Evolutionary conservation across 768 basidiomycete genomes (phyloP).

Genomic region (Pisolithus tinctorius): DNA sequence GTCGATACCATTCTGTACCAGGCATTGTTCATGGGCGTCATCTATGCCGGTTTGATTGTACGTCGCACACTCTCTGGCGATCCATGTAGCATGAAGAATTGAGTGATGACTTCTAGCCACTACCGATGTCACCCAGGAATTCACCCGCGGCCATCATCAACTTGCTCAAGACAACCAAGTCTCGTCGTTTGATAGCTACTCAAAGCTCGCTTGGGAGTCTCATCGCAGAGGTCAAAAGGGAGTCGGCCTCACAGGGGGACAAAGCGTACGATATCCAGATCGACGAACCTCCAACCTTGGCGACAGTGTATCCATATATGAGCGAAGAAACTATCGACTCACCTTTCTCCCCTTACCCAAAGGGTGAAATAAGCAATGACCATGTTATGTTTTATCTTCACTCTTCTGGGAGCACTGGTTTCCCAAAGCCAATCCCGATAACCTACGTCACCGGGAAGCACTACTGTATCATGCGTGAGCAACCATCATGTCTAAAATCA

Average conservation of each 20-base stretch:
- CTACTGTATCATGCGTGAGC: conserved; percentile 31
- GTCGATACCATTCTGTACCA: conserved; percentile 31
- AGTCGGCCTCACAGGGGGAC: background rate
- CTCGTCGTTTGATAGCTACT: conserved; percentile 14
- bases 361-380: conserved; percentile 14
- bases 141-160: conserved; percentile 32
- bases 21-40: conserved; percentile 24
- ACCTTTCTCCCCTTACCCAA: conserved; percentile 14
- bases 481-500: background rate
- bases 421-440: conserved; percentile 40
- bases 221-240: conserved; percentile 5
- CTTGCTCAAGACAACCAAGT: conserved; percentile 18
- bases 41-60: conserved; percentile 34
- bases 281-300: conserved; percentile 14
- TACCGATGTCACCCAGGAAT: conserved; percentile 35
- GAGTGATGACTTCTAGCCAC: conserved; percentile 14
- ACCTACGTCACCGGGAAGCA: conserved; percentile 28
- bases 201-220: conserved; percentile 13
- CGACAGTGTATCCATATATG: conserved; percentile 34
- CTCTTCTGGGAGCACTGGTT: conserved; percentile 45
- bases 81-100: conserved; percentile 18
- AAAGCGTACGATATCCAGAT: conserved; percentile 3
- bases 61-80: conserved; percentile 19
- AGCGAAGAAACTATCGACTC: conserved; percentile 24
- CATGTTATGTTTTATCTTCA: conserved; percentile 39